phyloP scores from a whole-genome alignment of 73 alveolate genomes.

The Vitrella brassicaformis region DNA sequence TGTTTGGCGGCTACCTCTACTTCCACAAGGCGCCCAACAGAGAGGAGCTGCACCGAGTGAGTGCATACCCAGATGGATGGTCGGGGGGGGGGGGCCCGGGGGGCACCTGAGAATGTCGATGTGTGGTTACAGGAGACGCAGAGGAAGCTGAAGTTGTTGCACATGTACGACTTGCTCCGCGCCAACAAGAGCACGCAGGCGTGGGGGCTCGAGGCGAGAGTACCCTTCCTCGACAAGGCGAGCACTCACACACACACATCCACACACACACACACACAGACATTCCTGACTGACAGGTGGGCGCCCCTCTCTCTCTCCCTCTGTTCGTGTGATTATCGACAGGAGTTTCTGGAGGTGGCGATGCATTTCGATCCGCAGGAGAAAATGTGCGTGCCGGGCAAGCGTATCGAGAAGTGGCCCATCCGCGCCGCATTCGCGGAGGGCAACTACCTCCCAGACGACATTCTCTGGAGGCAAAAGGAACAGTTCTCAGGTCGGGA shows the following conservation, averaged over 20 bases:
- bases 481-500: slow-evolving; percentile 5
- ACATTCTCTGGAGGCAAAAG: slow-evolving; percentile 25
- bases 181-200: slow-evolving; percentile 46
- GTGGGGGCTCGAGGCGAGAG: slow-evolving; percentile 58
- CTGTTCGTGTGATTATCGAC: too few relatives aligned
- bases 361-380: neutral
- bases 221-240: slow-evolving; percentile 66
- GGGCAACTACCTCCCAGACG: slow-evolving; percentile 7
- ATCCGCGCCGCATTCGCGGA: neutral
- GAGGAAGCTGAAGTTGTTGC: slow-evolving; percentile 14
- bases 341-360: neutral
- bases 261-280: too few relatives aligned
- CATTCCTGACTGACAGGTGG: too few relatives aligned
- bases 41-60: slow-evolving; percentile 45
- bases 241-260: too few relatives aligned
- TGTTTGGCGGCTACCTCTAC: slow-evolving; percentile 52
- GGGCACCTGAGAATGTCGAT: neutral
- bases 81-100: neutral
- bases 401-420: neutral
- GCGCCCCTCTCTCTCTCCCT: too few relatives aligned
- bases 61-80: neutral
- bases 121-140: neutral
- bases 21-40: slow-evolving; percentile 62
- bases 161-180: slow-evolving; percentile 40
- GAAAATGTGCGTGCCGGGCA: neutral